Evolutionary conservation across 371 early-diverging fungal species (phyloP).

Genomic region (Mucor indicus): DNA sequence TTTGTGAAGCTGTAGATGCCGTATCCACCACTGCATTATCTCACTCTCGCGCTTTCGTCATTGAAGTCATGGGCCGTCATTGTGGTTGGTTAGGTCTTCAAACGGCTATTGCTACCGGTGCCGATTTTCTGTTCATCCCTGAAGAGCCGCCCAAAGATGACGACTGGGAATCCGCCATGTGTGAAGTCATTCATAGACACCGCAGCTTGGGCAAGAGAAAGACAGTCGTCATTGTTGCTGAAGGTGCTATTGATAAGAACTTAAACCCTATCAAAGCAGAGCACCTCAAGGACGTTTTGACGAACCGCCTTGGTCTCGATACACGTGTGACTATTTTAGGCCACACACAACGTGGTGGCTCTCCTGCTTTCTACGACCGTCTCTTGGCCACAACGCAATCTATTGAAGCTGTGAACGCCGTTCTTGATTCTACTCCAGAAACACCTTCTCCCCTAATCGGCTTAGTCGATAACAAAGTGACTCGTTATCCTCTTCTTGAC

Average conservation of each 20-base stretch:
- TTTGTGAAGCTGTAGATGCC: slow-evolving; percentile 96
- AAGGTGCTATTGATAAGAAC: slow-evolving; percentile 95
- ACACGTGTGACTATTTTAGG: slow-evolving; percentile 95
- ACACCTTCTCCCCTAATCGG: slow-evolving; percentile 93
- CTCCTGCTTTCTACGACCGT: slow-evolving; percentile 93
- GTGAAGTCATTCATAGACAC: slow-evolving; percentile 68
- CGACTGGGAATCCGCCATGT: slow-evolving; percentile 90
- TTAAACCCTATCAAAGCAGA: slow-evolving; percentile 91
- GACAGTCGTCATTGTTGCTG: slow-evolving; percentile 95
- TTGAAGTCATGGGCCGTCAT: slow-evolving; percentile 99
- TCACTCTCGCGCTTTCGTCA: slow-evolving; percentile 97
- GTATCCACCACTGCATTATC: slow-evolving; percentile 94
- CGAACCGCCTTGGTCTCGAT: slow-evolving; percentile 83
- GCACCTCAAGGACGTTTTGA: slow-evolving; percentile 80
- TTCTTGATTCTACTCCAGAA: slow-evolving; percentile 77
- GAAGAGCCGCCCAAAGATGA: slow-evolving; percentile 88
- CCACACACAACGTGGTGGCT: slow-evolving; percentile 99
- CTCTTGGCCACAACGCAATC: slow-evolving; percentile 93
- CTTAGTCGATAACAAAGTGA: slow-evolving; percentile 83
- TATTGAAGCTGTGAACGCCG: slow-evolving; percentile 94
- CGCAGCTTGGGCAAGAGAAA: slow-evolving; percentile 87
- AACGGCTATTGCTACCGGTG: slow-evolving; percentile 82
- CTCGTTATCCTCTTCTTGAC: slow-evolving; percentile 84
- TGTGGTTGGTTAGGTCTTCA: slow-evolving; percentile 99
- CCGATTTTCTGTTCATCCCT: slow-evolving; percentile 98